These are phyloP conservation scores for Apiospora kogelbergensis DNA, from an alignment of 2,329 filamentous ascomycete species.

Conservation along the genomic window DNA sequence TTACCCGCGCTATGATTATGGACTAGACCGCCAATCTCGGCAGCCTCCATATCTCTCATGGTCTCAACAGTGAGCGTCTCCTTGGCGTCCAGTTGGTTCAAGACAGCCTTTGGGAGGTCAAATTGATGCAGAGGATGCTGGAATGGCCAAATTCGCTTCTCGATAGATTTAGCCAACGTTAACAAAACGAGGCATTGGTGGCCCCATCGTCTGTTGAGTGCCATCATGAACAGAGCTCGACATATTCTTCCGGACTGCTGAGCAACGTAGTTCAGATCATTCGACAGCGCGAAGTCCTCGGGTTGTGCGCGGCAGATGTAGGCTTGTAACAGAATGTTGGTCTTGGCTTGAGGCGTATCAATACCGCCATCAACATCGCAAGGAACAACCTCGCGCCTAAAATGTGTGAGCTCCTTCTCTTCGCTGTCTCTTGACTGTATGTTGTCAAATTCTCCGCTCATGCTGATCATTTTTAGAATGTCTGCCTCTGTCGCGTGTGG, in stretches of 20 bases:
- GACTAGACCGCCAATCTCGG: slow-evolving; percentile 87
- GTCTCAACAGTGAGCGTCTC: slow-evolving; percentile 74
- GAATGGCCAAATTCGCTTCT: slow-evolving; percentile 92
- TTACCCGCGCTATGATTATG: slow-evolving; percentile 87
- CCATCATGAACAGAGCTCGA: slow-evolving; percentile 94
- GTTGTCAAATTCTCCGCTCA: slow-evolving; percentile 98
- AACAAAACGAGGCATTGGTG: slow-evolving; percentile 90
- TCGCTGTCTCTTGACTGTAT: slow-evolving; percentile 91
- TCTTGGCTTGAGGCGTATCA: slow-evolving; percentile 80
- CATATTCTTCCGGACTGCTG: slow-evolving; percentile 96
- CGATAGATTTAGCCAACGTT: slow-evolving; percentile 93
- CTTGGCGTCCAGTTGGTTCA: slow-evolving; percentile 84
- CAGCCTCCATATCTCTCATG: slow-evolving; percentile 87
- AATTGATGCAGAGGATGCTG: slow-evolving; percentile 96
- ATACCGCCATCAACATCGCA: slow-evolving; percentile 77
- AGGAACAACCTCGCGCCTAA: slow-evolving; percentile 69
- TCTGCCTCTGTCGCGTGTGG: slow-evolving; percentile 86
- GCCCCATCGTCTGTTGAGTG: slow-evolving; percentile 91
- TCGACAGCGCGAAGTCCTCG: slow-evolving; percentile 91
- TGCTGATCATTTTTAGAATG: slow-evolving; percentile 91
- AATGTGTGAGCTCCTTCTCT: slow-evolving; percentile 76
- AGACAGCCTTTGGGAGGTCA: slow-evolving; percentile 78
- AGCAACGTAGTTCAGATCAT: slow-evolving; percentile 91
- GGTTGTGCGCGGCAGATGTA: slow-evolving; percentile 87
- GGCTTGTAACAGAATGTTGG: slow-evolving; percentile 90